phyloP scores from a whole-genome alignment of 257 asterid genomes.

The Scutellaria galericulata region DNA sequence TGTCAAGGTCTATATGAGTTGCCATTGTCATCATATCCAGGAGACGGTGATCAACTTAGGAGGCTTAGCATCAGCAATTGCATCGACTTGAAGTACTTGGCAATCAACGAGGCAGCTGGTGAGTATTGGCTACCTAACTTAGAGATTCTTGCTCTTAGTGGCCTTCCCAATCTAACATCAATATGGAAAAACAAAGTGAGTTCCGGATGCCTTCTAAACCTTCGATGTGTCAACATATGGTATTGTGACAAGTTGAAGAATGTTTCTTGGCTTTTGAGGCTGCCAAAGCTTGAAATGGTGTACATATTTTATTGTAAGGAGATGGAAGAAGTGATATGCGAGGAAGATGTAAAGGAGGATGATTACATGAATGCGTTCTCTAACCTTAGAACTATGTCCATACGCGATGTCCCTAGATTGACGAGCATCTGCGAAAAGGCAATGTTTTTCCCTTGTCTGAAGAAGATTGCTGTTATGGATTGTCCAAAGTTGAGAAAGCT shows the following conservation, averaged over 20 bases:
- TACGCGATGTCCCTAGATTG: conserved; percentile 48
- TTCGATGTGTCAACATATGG: conserved; percentile 50
- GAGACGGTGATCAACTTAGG: conserved; percentile 50
- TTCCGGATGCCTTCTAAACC: conserved; percentile 45
- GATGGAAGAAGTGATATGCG: conserved; percentile 49
- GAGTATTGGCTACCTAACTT: conserved; percentile 52
- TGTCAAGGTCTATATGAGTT: conserved; percentile 50
- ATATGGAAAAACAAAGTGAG: conserved; percentile 47
- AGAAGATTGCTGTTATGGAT: conserved; percentile 55
- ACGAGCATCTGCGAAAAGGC: conserved; percentile 47
- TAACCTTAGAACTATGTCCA: conserved; percentile 44
- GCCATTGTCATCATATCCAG: conserved; percentile 46
- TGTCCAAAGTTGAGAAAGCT: conserved; percentile 55
- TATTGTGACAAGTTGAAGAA: conserved; percentile 51
- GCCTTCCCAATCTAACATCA: conserved; percentile 51
- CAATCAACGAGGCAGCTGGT: conserved; percentile 43
- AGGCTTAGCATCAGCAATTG: conserved; percentile 59
- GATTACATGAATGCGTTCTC: conserved; percentile 48
- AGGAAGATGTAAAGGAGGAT: conserved; percentile 39
- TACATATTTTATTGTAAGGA: conserved; percentile 52
- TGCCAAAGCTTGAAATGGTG: conserved; percentile 51
- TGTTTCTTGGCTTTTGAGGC: conserved; percentile 51
- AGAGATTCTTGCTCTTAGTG: conserved; percentile 53
- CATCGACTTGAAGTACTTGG: conserved; percentile 39
- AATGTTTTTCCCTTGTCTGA: conserved; percentile 45